Evolutionary conservation across 2,329 filamentous ascomycete genomes (phyloP), one percentile per base, ranked within the genome.

Genomic region (Aspergillus hortae): DNA sequence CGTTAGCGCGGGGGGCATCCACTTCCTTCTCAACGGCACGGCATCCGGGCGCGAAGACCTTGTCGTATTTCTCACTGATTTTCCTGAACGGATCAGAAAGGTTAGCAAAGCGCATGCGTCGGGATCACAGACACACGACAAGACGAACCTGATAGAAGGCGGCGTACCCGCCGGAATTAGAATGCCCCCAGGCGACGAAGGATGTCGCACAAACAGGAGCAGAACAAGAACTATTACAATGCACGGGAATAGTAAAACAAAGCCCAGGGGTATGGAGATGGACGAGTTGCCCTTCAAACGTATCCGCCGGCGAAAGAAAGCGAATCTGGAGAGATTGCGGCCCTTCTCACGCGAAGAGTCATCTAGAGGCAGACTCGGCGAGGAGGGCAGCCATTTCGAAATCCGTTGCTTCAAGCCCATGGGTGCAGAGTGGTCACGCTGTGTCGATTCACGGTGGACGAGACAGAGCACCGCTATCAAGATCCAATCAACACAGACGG

Each of bases 61-160:
- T 96, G 75, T 99, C 94, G 74, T 97, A 85, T 66, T 95, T 89
- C 75, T 97, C 94, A 75, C 88, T 96, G 64, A 99, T 99, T 84
- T 91, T 92, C 62, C 92, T 96, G 67, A 65, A 48, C 35, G 2
- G 21, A 43, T 41, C 32, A 44, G 14, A 19, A 36, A 41, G 17
- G 55, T 63, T 59, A 66, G 62, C 19, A 43, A 56, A 10, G 25
- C 17, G n/a, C 7, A 33, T n/a, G 2, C 17, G 32, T 6, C 11
- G 14, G 6, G n/a, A 17, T 11, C n/a, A 5, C 17, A 9, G 5
- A 25, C 30, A 41, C 25, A 33, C 14, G 42, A 52, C 11, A 45
- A 15, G 49, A 51, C 83, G 54, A 82, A 95, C 91, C 92, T 86
- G 74, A 96, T 95, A 45, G 88, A 84, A 38, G 92, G 92, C 59